These are phyloP conservation scores for Vicia faba DNA, from an alignment of 306 rosid species.

Conservation along the genomic window DNA sequence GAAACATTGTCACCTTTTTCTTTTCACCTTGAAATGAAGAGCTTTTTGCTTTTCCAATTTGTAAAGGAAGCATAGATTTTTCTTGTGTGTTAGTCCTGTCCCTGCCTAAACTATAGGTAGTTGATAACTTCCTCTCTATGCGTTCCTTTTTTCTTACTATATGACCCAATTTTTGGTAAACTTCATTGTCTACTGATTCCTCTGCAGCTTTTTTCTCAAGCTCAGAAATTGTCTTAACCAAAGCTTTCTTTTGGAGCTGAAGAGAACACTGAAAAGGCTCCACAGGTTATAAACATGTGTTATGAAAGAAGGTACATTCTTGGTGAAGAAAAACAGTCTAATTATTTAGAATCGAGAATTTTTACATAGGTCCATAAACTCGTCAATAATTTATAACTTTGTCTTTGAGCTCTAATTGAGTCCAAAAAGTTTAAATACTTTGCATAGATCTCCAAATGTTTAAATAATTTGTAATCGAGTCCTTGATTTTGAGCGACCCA, in stretches of 20 bases:
- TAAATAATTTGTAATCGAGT: background rate
- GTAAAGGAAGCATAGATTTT: constrained; percentile 61
- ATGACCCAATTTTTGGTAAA: constrained; percentile 45
- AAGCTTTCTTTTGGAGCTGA: constrained; percentile 59
- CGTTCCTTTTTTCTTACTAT: constrained; percentile 52
- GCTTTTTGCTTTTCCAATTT: constrained; percentile 45
- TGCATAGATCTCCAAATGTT: background rate
- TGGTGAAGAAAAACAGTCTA: no score
- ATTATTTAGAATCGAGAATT: background rate
- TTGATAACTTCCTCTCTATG: constrained; percentile 67
- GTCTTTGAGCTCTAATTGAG: background rate
- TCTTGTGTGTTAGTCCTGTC: constrained; percentile 40
- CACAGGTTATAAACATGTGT: background rate
- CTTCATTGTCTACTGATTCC: constrained; percentile 46
- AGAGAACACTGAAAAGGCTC: constrained; percentile 61
- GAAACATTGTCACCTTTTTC: constrained; percentile 47
- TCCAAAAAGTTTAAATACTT: background rate
- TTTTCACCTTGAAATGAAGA: constrained; percentile 47
- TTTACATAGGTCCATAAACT: background rate
- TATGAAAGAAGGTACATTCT: no score
- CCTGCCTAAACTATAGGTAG: constrained; percentile 68
- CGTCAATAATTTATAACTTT: background rate
- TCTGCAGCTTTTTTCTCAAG: constrained; percentile 51
- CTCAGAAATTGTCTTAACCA: constrained; percentile 58
- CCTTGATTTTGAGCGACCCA: background rate